phyloP scores from a whole-genome alignment of 2,329 filamentous ascomycete species.

The Aspergillus ochraceoroseus region DNA sequence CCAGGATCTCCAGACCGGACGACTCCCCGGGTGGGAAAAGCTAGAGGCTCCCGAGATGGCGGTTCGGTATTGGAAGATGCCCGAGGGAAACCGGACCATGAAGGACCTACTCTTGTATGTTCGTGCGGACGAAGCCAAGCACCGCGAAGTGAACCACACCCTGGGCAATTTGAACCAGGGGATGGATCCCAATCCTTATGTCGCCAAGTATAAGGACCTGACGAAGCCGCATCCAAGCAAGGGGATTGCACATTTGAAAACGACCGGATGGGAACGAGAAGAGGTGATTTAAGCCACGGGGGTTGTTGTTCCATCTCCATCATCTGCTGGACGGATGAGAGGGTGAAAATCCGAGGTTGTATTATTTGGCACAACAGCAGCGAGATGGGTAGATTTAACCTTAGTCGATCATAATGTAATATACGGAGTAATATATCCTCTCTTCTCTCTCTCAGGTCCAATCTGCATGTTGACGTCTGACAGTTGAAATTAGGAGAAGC shows the following conservation, averaged over 20 bases:
- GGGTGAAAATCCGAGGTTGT: too few species aligned
- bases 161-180: constrained; percentile 80
- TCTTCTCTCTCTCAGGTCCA: too few species aligned
- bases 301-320: neutral
- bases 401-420: neutral
- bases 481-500: too few species aligned
- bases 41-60: constrained; percentile 84
- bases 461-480: too few species aligned
- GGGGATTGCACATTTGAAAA: constrained; percentile 59
- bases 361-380: constrained; percentile 1
- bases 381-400: too few species aligned
- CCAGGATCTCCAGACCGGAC: constrained; percentile 77
- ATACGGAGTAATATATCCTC: constrained; percentile 6
- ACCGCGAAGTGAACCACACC: constrained; percentile 94
- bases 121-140: constrained; percentile 81
- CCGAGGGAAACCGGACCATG: constrained; percentile 76
- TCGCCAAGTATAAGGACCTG: constrained; percentile 70
- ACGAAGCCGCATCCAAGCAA: constrained; percentile 64
- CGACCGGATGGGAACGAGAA: constrained; percentile 73
- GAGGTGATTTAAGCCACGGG: constrained; percentile 63
- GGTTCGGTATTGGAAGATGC: constrained; percentile 89
- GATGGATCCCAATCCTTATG: constrained; percentile 87
- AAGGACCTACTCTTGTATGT: constrained; percentile 82
- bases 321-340: constrained; percentile 3
- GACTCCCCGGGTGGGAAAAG: constrained; percentile 73